Percentiles rank a stretch among this genome's conserved stretches.
Evolutionary conservation across 441 rosid species (phyloP).

Genomic region (Adansonia madagascariensis): DNA sequence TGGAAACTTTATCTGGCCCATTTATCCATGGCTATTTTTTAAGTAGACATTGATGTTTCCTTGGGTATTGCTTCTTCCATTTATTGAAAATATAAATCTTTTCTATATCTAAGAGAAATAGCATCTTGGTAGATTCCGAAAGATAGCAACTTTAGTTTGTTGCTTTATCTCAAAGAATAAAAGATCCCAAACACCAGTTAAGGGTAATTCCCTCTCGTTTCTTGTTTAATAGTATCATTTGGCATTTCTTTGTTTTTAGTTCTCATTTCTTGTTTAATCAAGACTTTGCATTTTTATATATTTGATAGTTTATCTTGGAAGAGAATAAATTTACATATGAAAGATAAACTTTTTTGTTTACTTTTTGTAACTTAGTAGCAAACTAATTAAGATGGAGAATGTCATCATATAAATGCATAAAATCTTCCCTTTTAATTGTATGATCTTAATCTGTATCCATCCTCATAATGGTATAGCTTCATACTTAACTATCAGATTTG

Average conservation of each 20-base stretch:
- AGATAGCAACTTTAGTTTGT: slow-evolving; percentile 97
- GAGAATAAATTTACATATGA: not conserved
- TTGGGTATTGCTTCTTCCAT: too few species aligned
- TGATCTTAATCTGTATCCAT: slow-evolving; percentile 84
- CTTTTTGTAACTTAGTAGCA: slow-evolving; percentile 20
- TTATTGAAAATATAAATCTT: slow-evolving; percentile 15
- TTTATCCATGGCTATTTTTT: too few species aligned
- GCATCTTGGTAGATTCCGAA: slow-evolving; percentile 95
- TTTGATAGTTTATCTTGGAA: not conserved
- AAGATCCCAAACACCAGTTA: slow-evolving; percentile 86
- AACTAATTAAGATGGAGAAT: slow-evolving; percentile 66
- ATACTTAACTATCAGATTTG: slow-evolving; percentile 78
- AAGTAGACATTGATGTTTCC: too few species aligned
- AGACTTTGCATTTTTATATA: not conserved
- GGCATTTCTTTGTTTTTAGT: not conserved
- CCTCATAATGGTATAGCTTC: slow-evolving; percentile 67
- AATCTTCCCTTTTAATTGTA: slow-evolving; percentile 83
- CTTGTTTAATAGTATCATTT: not conserved
- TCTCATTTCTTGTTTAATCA: not conserved
- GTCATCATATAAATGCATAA: slow-evolving; percentile 66
- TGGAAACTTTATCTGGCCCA: too few species aligned
- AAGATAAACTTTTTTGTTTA: slow-evolving; percentile 7
- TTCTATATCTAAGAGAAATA: slow-evolving; percentile 61
- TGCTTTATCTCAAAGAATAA: slow-evolving; percentile 96
- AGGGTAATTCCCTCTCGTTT: slow-evolving; percentile 51